phyloP scores from a whole-genome alignment of 2,329 filamentous ascomycete genomes.

The Akanthomyces uredinophilus region DNA sequence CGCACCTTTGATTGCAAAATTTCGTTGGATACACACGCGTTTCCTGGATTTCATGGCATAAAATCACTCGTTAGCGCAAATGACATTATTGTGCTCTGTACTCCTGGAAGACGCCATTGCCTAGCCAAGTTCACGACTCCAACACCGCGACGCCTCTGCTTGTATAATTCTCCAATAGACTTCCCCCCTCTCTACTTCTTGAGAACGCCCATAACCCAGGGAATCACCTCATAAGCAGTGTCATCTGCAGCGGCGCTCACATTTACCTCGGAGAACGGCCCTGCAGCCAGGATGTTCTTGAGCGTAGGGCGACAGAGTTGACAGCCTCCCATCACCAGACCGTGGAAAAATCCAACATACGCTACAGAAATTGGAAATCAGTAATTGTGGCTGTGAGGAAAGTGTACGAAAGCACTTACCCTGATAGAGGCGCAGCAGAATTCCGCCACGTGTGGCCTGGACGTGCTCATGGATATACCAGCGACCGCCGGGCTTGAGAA shows the following conservation, averaged over 20 bases:
- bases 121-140: neutral
- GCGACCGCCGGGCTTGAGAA: constrained; percentile 55
- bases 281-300: constrained; percentile 42
- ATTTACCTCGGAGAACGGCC: constrained; percentile 46
- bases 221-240: constrained; percentile 38
- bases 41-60: neutral
- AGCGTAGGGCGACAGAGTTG: constrained; percentile 45
- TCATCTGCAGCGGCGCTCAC: constrained; percentile 37
- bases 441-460: constrained; percentile 31
- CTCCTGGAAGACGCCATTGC: neutral
- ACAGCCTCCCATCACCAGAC: constrained; percentile 46
- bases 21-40: neutral
- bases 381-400: neutral
- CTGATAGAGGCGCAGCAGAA: constrained; percentile 44
- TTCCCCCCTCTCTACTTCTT: constrained; percentile 40
- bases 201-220: constrained; percentile 47
- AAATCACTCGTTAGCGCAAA: neutral
- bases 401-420: constrained; percentile 33
- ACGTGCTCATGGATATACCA: constrained; percentile 64
- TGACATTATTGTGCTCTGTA: neutral
- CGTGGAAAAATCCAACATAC: constrained; percentile 49
- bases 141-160: neutral
- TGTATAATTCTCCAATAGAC: neutral
- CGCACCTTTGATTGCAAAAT: neutral
- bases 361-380: constrained; percentile 27